phyloP scores from a whole-genome alignment of 73 alveolate species.

The Symbiodinium pilosum region DNA sequence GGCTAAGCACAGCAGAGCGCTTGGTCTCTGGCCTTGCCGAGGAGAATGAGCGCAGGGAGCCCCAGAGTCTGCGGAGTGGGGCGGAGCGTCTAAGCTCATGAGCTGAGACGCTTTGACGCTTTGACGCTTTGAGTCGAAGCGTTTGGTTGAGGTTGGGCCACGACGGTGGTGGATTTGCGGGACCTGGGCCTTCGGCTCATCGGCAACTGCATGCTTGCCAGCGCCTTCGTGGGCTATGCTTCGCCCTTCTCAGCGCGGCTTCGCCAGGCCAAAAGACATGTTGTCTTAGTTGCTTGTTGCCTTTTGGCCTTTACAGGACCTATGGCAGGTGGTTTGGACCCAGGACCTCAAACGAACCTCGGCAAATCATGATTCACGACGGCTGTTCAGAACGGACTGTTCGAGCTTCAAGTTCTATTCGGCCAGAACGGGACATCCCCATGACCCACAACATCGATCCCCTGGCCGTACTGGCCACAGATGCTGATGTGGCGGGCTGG shows the following conservation, averaged over 20 bases:
- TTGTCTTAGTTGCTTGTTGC: neutral
- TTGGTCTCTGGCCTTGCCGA: slow-evolving; percentile 72
- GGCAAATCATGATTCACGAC: neutral
- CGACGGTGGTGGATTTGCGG: slow-evolving; percentile 95
- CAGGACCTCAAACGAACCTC: slow-evolving; percentile 43
- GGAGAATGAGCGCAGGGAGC: slow-evolving; percentile 65
- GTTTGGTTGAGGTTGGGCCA: slow-evolving; percentile 93
- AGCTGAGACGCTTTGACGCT: too few species aligned
- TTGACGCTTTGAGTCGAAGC: too few species aligned
- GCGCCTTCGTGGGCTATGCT: slow-evolving; percentile 99
- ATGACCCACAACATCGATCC: slow-evolving; percentile 99
- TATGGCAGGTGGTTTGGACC: slow-evolving; percentile 84
- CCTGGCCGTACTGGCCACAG: slow-evolving; percentile 98
- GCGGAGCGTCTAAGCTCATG: too few species aligned
- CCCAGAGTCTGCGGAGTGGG: too few species aligned
- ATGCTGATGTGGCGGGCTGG: slow-evolving; percentile 99
- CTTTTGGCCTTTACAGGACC: neutral
- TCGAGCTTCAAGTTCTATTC: too few species aligned
- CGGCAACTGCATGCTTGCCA: slow-evolving; percentile 99
- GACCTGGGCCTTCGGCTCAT: slow-evolving; percentile 98
- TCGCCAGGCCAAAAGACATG: slow-evolving; percentile 95
- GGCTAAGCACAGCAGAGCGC: slow-evolving; percentile 71
- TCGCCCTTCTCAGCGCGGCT: slow-evolving; percentile 99
- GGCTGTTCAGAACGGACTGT: too few species aligned
- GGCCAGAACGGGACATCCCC: slow-evolving; percentile 96